Percentiles rank a stretch among this genome's conserved stretches.
Evolutionary conservation across 202 grass and related monocot genomes (phyloP).

Genomic region (Setaria viridis): DNA sequence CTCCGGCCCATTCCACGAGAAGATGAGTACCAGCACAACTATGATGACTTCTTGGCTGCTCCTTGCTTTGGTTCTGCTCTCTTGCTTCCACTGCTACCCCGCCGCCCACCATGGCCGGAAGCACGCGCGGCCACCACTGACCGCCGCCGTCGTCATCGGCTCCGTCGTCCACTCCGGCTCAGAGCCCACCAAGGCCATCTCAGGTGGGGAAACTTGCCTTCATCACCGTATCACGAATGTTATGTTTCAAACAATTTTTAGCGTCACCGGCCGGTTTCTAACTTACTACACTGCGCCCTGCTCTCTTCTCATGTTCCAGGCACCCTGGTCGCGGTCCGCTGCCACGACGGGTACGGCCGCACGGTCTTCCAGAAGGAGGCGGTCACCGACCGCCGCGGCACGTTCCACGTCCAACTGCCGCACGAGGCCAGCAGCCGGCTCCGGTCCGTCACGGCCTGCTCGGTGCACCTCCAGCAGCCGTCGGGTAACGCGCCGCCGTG

Average conservation of each 20-base stretch:
- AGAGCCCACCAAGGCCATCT: neutral
- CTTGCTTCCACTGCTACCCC: conserved; percentile 32
- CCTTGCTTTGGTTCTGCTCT: conserved; percentile 1
- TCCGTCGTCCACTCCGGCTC: conserved; percentile 27
- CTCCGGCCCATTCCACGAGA: neutral
- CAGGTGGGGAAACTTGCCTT: conserved; percentile 12
- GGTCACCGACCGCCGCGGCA: conserved; percentile 20
- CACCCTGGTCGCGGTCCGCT: neutral
- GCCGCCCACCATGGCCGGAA: conserved; percentile 7
- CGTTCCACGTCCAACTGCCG: conserved; percentile 24
- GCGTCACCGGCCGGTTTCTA: neutral
- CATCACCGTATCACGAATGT: neutral
- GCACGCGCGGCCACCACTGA: neutral
- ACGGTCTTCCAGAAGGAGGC: neutral
- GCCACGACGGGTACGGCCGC: conserved; percentile 39
- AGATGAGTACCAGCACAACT: neutral
- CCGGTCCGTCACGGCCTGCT: conserved; percentile 31
- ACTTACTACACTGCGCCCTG: neutral
- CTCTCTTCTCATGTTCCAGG: neutral
- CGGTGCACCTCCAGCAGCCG: neutral
- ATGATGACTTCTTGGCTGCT: neutral
- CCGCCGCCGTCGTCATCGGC: neutral
- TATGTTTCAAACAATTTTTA: neutral
- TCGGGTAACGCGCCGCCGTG: neutral
- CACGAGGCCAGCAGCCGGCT: neutral